Base-by-base conservation (phyloP, 108 stramenopile species). In the Nitzschia sp. region DNA sequence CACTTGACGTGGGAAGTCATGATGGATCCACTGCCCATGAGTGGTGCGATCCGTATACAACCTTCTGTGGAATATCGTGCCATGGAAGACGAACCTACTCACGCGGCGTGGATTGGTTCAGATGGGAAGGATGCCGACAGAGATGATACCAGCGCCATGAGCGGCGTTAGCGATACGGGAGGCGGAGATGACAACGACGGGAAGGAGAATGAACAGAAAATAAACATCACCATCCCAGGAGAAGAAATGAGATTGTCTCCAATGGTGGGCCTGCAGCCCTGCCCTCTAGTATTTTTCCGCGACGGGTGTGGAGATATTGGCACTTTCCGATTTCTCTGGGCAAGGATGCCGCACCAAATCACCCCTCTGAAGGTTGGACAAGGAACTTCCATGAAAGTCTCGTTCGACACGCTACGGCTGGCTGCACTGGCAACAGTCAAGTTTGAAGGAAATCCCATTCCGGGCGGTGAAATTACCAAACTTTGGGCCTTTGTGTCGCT, bases 231-330 rank as follows among this genome's bases (percentile, higher is more conserved):
- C 0, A 57, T 93, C 15, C 47, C 70, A 0, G 79, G 85, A 19
- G 84, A 86, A 60, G 59, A 76, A 6, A 68, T 87, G 47, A 64
- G 57, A 30, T 68, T 93, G 38, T 79, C 89, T 23, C 74, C 86
- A 26, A 77, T 87, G 68, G 60, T 70, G 33, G 68, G 80, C 36
- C 57, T 93, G 60, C 87, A 90, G 27, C 92, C 92, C 5, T 90
- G 92, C 62, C 92, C 89, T 27, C 75, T 93, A 56, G 85, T 90
- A 23, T 90, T 88, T 71, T 90, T 87, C 65, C 62, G 72, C 0
- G 82, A 82, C 49, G 72, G 82, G 42, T 67, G 66, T 53, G 91
- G 91, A 8, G 88, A 93, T 62, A 46, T 64, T 3, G 72, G 69
- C 25, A 70, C 83, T n/a, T 93, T 93, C 56, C 69, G 78, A 19